Conservation (phyloP, 164 flowering plant genomes). For the Berberis vulgaris region DNA sequence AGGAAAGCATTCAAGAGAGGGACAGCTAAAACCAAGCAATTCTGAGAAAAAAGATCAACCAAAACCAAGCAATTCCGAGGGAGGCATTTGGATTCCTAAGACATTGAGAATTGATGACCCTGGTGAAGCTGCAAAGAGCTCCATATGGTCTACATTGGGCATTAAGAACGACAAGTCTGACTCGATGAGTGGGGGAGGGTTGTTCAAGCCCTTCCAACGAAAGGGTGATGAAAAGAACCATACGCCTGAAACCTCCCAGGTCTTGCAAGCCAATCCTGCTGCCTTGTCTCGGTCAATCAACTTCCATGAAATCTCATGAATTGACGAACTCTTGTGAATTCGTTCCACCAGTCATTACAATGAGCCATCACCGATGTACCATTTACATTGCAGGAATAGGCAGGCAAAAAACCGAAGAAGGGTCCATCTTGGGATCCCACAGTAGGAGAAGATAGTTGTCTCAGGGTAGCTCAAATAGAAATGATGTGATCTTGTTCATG, state of each 20-base stretch:
- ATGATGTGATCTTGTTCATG: constrained; percentile 11
- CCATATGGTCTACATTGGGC: constrained; percentile 86
- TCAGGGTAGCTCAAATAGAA: constrained; percentile 7
- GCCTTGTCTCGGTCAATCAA: constrained; percentile 74
- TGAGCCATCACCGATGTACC: not conserved
- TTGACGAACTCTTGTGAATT: too few relatives aligned
- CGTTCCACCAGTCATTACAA: too few relatives aligned
- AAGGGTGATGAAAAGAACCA: constrained; percentile 33
- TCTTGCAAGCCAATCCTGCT: constrained; percentile 76
- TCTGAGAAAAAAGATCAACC: constrained; percentile 20
- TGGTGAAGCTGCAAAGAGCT: constrained; percentile 80
- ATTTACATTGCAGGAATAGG: not conserved
- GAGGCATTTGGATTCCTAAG: constrained; percentile 66
- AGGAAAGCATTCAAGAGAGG: constrained; percentile 71
- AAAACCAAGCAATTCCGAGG: constrained; percentile 28
- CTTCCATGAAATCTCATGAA: constrained; percentile 54
- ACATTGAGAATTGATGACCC: constrained; percentile 82
- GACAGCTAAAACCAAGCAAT: constrained; percentile 18
- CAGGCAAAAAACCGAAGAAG: not conserved
- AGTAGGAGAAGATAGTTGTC: constrained; percentile 1
- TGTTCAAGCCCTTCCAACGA: constrained; percentile 54
- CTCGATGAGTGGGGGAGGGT: constrained; percentile 29
- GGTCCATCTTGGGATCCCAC: constrained; percentile 3
- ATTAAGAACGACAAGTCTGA: constrained; percentile 43
- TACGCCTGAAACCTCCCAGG: constrained; percentile 24